Conservation (phyloP, 768 basidiomycete genomes). For the Podaxis pistillaris region DNA sequence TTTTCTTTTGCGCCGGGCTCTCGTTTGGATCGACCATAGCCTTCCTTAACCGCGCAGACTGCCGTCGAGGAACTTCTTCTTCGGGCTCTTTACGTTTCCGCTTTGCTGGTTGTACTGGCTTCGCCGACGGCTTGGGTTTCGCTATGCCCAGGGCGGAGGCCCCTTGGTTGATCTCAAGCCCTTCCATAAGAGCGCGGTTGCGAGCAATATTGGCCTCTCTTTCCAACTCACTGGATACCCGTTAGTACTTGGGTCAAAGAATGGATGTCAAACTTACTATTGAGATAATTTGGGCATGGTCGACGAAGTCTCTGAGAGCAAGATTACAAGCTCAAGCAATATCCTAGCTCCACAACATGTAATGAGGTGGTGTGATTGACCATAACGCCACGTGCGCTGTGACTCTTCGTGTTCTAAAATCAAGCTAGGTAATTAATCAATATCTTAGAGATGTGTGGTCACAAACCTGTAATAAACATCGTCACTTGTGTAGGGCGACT, state of each 20-base stretch:
- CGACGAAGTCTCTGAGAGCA: neutral
- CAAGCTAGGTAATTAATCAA: neutral
- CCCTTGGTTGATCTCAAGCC: conserved; percentile 17
- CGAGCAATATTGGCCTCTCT: conserved; percentile 81
- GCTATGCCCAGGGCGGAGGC: conserved; percentile 32
- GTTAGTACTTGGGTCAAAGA: neutral
- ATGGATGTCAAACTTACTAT: conserved; percentile 39
- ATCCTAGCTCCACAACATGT: neutral
- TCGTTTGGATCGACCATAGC: conserved; percentile 54
- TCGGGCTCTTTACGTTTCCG: conserved; percentile 49
- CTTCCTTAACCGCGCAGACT: conserved; percentile 64
- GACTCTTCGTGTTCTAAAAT: neutral
- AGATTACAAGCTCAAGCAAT: neutral
- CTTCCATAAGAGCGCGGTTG: conserved; percentile 71
- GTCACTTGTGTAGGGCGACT: no score
- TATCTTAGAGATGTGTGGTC: neutral
- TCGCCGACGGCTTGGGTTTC: conserved; percentile 42
- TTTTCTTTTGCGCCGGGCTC: conserved; percentile 58
- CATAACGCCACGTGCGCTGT: neutral
- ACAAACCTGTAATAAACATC: no score
- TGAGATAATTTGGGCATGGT: conserved; percentile 45
- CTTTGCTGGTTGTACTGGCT: conserved; percentile 61
- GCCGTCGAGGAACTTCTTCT: conserved; percentile 54
- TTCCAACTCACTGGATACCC: conserved; percentile 53
- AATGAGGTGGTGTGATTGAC: neutral